These are phyloP conservation scores for Candolleomyces aberdarensis DNA, from an alignment of 768 basidiomycete species.

Conservation along the genomic window DNA sequence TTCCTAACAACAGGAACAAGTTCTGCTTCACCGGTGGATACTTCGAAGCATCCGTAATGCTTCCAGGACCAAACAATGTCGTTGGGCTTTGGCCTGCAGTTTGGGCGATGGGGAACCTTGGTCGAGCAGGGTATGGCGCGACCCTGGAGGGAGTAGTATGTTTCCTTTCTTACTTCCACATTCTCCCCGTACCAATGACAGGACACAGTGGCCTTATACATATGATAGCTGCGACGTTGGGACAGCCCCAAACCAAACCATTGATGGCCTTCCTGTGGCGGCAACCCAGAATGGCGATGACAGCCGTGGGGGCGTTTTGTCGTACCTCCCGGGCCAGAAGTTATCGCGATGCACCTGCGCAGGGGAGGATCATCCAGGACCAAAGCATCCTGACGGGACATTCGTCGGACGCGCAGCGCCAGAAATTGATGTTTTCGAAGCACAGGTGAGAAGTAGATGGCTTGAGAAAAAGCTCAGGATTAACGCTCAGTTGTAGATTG, in stretches of 20 bases:
- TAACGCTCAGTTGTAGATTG: slow-evolving; percentile 37
- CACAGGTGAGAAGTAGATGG: slow-evolving; percentile 41
- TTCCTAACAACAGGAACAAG: slow-evolving; percentile 60
- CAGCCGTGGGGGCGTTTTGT: slow-evolving; percentile 44
- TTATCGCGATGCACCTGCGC: slow-evolving; percentile 85
- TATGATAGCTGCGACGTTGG: slow-evolving; percentile 86
- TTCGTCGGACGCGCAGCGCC: slow-evolving; percentile 83
- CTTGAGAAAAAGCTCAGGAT: background rate
- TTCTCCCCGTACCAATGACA: background rate
- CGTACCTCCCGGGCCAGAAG: slow-evolving; percentile 77
- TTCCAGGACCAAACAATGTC: slow-evolving; percentile 67
- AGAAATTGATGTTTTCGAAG: slow-evolving; percentile 91
- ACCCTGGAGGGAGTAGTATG: slow-evolving; percentile 75
- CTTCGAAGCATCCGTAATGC: slow-evolving; percentile 58
- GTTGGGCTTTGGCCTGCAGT: slow-evolving; percentile 75
- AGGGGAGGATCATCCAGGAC: slow-evolving; percentile 83
- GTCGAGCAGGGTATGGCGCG: slow-evolving; percentile 84
- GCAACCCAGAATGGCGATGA: slow-evolving; percentile 59
- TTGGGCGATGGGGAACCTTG: slow-evolving; percentile 72
- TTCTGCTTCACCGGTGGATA: slow-evolving; percentile 88
- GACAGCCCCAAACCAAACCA: slow-evolving; percentile 76
- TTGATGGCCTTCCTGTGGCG: slow-evolving; percentile 63
- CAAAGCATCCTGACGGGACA: slow-evolving; percentile 65
- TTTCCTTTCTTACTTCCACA: background rate
- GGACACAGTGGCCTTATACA: slow-evolving; percentile 71